These are phyloP conservation scores for Alternaria dauci DNA, from an alignment of 2,329 filamentous ascomycete genomes.

Conservation along the genomic window DNA sequence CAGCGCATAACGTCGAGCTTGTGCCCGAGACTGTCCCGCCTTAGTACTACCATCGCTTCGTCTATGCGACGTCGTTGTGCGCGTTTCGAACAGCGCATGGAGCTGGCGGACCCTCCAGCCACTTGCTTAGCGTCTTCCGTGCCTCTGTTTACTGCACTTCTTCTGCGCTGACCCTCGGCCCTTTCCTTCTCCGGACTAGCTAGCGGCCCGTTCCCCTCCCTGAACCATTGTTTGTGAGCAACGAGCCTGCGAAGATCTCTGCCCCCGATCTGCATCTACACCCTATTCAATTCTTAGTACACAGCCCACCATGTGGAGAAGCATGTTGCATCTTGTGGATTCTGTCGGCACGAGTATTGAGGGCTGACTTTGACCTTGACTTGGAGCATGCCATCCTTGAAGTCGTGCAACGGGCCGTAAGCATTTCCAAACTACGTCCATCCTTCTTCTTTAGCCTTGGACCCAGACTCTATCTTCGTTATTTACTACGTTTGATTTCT, in stretches of 20 bases:
- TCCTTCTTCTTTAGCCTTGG: not conserved
- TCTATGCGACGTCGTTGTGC: constrained; percentile 1
- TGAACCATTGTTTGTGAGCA: constrained; percentile 3
- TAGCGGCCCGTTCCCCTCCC: constrained; percentile 15
- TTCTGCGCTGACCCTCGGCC: constrained; percentile 1
- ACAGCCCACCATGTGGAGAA: not conserved
- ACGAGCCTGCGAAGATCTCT: constrained; percentile 5
- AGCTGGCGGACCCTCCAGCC: constrained; percentile 6
- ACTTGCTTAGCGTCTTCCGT: not conserved
- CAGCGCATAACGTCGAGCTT: constrained; percentile 8
- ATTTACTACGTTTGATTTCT: not conserved
- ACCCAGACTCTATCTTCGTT: not conserved
- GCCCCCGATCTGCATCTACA: constrained; percentile 3
- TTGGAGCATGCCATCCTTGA: not conserved
- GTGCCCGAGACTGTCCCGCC: constrained; percentile 1
- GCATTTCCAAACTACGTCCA: not conserved
- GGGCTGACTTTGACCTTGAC: not conserved
- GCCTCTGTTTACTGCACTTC: constrained; percentile 1
- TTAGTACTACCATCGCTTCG: constrained; percentile 3
- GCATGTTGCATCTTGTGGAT: not conserved
- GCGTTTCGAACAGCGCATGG: constrained; percentile 4
- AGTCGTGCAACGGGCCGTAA: not conserved
- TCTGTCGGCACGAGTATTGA: not conserved
- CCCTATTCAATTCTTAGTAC: not conserved
- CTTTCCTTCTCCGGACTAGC: constrained; percentile 12